Evolutionary conservation across 306 rosid genomes (phyloP).

Genomic region (Rosa multiflora): DNA sequence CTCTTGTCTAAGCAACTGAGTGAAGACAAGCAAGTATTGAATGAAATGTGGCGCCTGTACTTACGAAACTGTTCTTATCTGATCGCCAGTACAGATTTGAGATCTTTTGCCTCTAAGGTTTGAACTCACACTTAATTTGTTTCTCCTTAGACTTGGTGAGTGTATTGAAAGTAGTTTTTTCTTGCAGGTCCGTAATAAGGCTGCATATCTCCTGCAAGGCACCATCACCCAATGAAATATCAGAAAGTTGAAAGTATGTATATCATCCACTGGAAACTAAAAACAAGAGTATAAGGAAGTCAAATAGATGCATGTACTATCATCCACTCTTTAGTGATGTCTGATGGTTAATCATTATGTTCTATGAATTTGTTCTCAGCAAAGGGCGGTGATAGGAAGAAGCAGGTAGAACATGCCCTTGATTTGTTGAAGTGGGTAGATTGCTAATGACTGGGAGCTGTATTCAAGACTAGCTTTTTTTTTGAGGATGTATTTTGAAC

Average conservation of each 20-base stretch:
- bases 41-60: conserved; percentile 62
- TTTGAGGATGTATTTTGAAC: background rate
- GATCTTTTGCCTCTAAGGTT: conserved; percentile 84
- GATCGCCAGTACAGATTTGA: conserved; percentile 72
- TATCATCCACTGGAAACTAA: background rate
- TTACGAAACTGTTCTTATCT: conserved; percentile 68
- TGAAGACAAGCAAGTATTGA: conserved; percentile 42
- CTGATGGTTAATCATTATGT: background rate
- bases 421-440: background rate
- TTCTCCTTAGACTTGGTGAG: conserved; percentile 12
- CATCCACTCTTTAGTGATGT: background rate
- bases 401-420: background rate
- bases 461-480: background rate
- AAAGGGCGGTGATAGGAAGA: background rate
- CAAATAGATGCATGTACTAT: background rate
- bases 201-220: conserved; percentile 77
- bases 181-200: conserved; percentile 80
- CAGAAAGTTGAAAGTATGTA: background rate
- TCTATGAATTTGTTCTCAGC: background rate
- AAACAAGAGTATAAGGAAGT: background rate
- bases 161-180: conserved; percentile 10
- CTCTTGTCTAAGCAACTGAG: conserved; percentile 41
- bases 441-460: background rate
- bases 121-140: conserved; percentile 20
- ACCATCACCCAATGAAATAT: conserved; percentile 15